Conservation (phyloP, 2,329 filamentous ascomycete species). For the Talaromyces sp. region DNA sequence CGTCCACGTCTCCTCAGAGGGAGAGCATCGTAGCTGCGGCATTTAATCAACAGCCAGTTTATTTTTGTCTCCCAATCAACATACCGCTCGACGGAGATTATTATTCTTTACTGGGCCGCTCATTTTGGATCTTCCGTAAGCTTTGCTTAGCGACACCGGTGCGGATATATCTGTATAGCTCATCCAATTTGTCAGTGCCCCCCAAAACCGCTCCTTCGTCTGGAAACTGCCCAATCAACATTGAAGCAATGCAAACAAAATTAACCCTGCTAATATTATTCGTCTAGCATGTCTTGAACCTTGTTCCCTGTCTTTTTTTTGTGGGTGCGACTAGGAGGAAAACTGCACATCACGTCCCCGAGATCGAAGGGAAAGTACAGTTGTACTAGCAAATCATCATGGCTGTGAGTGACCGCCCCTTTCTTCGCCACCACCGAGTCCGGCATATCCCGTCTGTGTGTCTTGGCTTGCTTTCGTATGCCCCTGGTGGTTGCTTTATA, state of each 20-base stretch:
- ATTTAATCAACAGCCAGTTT: neutral
- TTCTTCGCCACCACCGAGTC: neutral
- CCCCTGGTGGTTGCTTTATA: neutral
- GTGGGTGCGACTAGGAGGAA: constrained; percentile 4
- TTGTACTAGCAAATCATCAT: constrained; percentile 5
- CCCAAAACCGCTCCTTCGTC: neutral
- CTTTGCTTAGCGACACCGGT: neutral
- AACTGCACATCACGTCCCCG: neutral
- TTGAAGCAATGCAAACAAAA: neutral
- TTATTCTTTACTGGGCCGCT: neutral
- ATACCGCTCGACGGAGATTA: neutral
- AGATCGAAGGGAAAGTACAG: neutral
- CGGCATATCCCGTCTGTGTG: neutral
- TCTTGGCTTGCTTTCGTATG: neutral
- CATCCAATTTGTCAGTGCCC: neutral
- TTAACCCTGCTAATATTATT: constrained; percentile 2
- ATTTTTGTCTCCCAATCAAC: neutral
- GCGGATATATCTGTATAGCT: neutral
- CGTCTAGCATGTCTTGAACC: constrained; percentile 10
- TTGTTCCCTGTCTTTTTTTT: constrained; percentile 9
- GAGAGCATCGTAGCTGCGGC: neutral
- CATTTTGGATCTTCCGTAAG: neutral
- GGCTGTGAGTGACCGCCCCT: constrained; percentile 11
- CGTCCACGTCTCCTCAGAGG: neutral
- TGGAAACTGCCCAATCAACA: neutral